A percentile compares a stretch with the other conserved stretches of the same genome.
Conservation (phyloP, 192 early-diverging fungal genomes). For the Obelidium mucronatum region DNA sequence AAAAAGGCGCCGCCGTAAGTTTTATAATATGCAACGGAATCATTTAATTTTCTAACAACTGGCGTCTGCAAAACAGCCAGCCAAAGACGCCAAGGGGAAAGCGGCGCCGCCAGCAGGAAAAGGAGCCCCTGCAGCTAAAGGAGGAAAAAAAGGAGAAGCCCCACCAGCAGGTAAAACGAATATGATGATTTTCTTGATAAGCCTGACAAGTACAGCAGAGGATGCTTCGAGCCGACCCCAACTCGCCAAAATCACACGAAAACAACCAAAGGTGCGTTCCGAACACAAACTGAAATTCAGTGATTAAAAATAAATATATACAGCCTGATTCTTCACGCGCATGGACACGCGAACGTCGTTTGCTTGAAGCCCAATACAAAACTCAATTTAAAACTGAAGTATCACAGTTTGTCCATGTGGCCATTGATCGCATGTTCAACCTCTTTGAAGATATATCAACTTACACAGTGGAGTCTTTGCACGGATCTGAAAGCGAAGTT, state of each 20-base stretch:
- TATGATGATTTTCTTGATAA: not conserved
- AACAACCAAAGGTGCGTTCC: slow-evolving; percentile 17
- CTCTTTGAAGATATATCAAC: slow-evolving; percentile 26
- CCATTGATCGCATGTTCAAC: slow-evolving; percentile 22
- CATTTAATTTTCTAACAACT: slow-evolving; percentile 24
- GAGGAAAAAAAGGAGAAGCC: slow-evolving; percentile 27
- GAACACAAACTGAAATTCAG: not conserved
- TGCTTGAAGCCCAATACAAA: slow-evolving; percentile 28
- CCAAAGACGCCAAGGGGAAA: slow-evolving; percentile 38
- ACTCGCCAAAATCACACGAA: slow-evolving; percentile 33
- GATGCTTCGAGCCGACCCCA: slow-evolving; percentile 29
- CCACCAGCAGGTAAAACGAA: slow-evolving; percentile 30
- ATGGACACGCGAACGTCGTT: slow-evolving; percentile 21
- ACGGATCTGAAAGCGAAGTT: slow-evolving; percentile 2
- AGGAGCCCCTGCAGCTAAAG: slow-evolving; percentile 10
- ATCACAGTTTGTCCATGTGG: not conserved
- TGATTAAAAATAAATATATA: not conserved
- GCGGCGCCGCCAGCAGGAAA: slow-evolving; percentile 19
- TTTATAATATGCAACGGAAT: not conserved
- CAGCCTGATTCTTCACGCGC: slow-evolving; percentile 34
- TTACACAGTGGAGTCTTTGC: not conserved
- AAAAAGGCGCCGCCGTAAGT: slow-evolving; percentile 18
- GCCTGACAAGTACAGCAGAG: slow-evolving; percentile 2
- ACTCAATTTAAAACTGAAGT: slow-evolving; percentile 2
- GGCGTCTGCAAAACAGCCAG: slow-evolving; percentile 9